Conservation (phyloP, 305 asterid genomes). For the Fraxinus baroniana region DNA sequence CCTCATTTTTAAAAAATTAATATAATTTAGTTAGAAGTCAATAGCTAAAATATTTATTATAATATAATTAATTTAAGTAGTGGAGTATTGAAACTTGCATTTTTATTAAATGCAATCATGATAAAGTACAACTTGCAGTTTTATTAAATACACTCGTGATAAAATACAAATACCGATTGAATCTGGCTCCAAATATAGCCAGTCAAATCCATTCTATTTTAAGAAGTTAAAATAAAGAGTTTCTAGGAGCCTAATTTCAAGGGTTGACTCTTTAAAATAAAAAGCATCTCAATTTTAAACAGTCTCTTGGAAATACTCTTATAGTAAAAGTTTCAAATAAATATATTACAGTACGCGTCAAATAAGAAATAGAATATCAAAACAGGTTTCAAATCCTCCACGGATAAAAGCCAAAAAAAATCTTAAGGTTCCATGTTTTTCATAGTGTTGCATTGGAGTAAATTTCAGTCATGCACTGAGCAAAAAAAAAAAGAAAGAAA, state of each 20-base stretch:
- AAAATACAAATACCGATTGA: not conserved
- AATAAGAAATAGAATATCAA: not conserved
- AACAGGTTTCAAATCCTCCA: not conserved
- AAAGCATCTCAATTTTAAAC: not conserved
- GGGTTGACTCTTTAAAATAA: not conserved
- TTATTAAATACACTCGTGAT: not conserved
- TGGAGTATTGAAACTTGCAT: not conserved
- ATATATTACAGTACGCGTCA: not conserved
- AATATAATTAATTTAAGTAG: not conserved
- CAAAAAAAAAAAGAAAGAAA: not conserved
- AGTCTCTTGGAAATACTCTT: not conserved
- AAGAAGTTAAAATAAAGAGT: not conserved
- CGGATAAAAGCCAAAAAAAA: not conserved
- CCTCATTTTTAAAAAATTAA: not conserved
- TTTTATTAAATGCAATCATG: not conserved
- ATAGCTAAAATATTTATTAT: not conserved
- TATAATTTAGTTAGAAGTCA: not conserved
- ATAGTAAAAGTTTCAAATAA: not conserved
- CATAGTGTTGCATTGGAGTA: not conserved
- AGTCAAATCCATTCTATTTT: not conserved
- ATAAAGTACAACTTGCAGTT: not conserved
- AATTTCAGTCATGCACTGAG: conserved; percentile 4
- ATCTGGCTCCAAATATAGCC: not conserved
- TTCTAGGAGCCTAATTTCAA: not conserved
- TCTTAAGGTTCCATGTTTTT: conserved; percentile 4